Evolutionary conservation across 345 rosid species (phyloP).

Genomic region (Acer yangbiense): DNA sequence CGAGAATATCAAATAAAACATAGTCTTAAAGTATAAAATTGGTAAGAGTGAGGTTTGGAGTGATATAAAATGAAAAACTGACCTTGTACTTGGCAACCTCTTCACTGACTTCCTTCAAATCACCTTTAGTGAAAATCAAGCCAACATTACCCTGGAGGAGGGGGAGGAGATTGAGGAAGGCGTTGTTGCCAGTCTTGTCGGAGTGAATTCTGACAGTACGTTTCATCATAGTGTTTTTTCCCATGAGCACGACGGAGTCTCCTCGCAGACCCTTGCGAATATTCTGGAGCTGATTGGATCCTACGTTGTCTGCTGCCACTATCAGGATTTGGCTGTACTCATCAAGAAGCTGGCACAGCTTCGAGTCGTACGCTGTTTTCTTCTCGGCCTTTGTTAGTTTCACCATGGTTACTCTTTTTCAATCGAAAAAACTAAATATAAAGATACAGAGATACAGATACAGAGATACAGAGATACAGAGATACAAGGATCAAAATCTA

Average conservation of each 20-base stretch:
- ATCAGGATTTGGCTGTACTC: slow-evolving; percentile 79
- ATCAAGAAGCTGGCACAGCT: slow-evolving; percentile 75
- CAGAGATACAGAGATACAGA: too few relatives aligned
- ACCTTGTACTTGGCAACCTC: slow-evolving; percentile 98
- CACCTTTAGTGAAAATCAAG: slow-evolving; percentile 94
- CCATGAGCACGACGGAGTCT: slow-evolving; percentile 88
- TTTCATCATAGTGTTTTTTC: slow-evolving; percentile 98
- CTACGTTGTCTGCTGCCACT: slow-evolving; percentile 87
- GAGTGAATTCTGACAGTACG: slow-evolving; percentile 76
- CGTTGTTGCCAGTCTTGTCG: slow-evolving; percentile 66
- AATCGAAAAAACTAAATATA: not conserved
- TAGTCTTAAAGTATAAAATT: too few relatives aligned
- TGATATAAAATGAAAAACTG: not conserved
- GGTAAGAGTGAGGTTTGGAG: too few relatives aligned
- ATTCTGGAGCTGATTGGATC: slow-evolving; percentile 90
- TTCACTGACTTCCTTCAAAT: slow-evolving; percentile 94
- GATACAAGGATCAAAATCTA: slow-evolving; percentile 36
- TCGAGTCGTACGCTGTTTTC: slow-evolving; percentile 80
- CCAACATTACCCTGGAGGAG: slow-evolving; percentile 99
- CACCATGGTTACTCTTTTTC: slow-evolving; percentile 22
- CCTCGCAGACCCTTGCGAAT: slow-evolving; percentile 83
- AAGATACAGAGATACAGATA: too few relatives aligned
- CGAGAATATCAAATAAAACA: too few relatives aligned
- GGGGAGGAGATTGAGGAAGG: slow-evolving; percentile 64
- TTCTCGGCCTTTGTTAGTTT: slow-evolving; percentile 73